phyloP scores from a whole-genome alignment of 2,329 filamentous ascomycete genomes.

The Colletotrichum phormii region DNA sequence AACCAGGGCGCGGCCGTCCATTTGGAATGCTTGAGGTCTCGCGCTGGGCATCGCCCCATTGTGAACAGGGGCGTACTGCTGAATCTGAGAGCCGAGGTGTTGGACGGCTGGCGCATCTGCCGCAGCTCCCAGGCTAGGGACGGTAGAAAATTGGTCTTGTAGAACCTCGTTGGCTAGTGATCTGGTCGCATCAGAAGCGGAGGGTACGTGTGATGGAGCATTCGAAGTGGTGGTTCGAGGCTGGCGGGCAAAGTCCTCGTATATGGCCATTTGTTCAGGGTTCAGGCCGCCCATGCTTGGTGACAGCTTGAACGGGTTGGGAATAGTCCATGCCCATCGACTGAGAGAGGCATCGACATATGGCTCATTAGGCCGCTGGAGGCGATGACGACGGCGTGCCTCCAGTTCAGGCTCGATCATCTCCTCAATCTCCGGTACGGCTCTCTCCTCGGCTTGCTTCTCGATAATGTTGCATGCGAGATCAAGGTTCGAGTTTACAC shows the following conservation, averaged over 20 bases:
- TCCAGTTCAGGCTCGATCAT: constrained; percentile 87
- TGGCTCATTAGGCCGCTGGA: constrained; percentile 81
- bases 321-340: constrained; percentile 93
- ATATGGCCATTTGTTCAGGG: constrained; percentile 92
- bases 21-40: constrained; percentile 58
- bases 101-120: constrained; percentile 67
- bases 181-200: constrained; percentile 70
- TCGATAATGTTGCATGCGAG: constrained; percentile 94
- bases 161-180: constrained; percentile 73
- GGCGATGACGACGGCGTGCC: constrained; percentile 79
- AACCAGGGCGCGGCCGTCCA: constrained; percentile 64
- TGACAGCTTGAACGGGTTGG: constrained; percentile 90
- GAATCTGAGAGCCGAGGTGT: constrained; percentile 64
- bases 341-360: constrained; percentile 87
- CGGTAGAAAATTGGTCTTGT: constrained; percentile 68
- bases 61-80: constrained; percentile 67
- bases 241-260: constrained; percentile 94
- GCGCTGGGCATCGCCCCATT: constrained; percentile 59
- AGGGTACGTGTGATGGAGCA: constrained; percentile 66
- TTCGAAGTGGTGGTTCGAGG: constrained; percentile 72
- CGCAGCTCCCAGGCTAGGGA: constrained; percentile 69
- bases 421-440: constrained; percentile 93
- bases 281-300: constrained; percentile 79
- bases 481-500: constrained; percentile 97
- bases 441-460: constrained; percentile 93